phyloP scores from a whole-genome alignment of 495 filamentous ascomycete genomes.

The Neurospora sp. region DNA sequence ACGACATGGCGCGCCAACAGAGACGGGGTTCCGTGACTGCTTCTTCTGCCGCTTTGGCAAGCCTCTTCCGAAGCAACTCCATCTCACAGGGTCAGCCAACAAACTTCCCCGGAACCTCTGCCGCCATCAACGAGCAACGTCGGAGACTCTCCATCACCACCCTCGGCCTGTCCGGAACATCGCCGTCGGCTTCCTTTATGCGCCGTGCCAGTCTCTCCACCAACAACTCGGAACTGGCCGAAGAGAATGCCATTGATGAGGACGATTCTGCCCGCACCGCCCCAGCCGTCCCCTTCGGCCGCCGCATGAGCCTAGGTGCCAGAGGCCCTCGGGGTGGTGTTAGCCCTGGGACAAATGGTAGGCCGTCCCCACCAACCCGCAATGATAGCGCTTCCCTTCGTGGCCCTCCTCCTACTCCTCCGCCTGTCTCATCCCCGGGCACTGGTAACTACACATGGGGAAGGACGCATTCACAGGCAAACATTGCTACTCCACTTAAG shows the following conservation, averaged over 20 bases:
- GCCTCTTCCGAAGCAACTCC: slow-evolving; percentile 45
- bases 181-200: slow-evolving; percentile 46
- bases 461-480: slow-evolving; percentile 36
- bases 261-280: slow-evolving; percentile 44
- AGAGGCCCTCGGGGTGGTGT: slow-evolving; percentile 35
- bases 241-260: slow-evolving; percentile 84
- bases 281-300: slow-evolving; percentile 65
- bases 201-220: slow-evolving; percentile 70
- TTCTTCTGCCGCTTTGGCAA: slow-evolving; percentile 38
- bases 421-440: slow-evolving; percentile 6
- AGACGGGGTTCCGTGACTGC: slow-evolving; percentile 44
- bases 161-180: slow-evolving; percentile 67
- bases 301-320: slow-evolving; percentile 81
- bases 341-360: slow-evolving; percentile 43
- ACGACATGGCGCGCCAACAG: slow-evolving; percentile 31
- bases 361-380: slow-evolving; percentile 22
- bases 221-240: slow-evolving; percentile 62
- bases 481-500: slow-evolving; percentile 42
- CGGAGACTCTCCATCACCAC: slow-evolving; percentile 85
- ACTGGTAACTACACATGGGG: slow-evolving; percentile 20
- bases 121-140: slow-evolving; percentile 59
- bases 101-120: slow-evolving; percentile 48
- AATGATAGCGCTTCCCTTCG: slow-evolving; percentile 14
- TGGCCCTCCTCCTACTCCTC: slow-evolving; percentile 17
- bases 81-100: slow-evolving; percentile 28